Percentiles rank a stretch among this genome's conserved stretches.
Conservation (phyloP, 2,329 filamentous ascomycete genomes). For the Diaporthe velutina region DNA sequence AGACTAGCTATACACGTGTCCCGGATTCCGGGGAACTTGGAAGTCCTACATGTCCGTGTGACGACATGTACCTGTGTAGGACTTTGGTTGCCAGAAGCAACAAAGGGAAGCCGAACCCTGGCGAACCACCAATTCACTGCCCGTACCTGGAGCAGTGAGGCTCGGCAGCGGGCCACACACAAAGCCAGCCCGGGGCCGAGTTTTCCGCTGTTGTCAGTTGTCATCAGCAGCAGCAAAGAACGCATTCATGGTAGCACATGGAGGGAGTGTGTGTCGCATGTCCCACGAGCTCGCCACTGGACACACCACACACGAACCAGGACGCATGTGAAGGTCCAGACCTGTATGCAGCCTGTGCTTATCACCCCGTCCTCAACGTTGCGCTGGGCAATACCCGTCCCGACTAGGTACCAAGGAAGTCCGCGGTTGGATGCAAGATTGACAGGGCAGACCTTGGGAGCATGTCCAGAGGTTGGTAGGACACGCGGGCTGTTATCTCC, state of each 20-base stretch:
- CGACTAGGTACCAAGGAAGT: slow-evolving; percentile 15
- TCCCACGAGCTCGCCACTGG: slow-evolving; percentile 9
- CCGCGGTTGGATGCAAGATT: not conserved
- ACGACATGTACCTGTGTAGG: slow-evolving; percentile 24
- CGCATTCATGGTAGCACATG: slow-evolving; percentile 1
- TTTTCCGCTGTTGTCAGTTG: not conserved
- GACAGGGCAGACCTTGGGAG: slow-evolving; percentile 20
- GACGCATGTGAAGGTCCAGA: slow-evolving; percentile 31
- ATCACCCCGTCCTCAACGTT: slow-evolving; percentile 23
- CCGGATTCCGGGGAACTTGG: slow-evolving; percentile 16
- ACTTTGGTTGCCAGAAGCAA: slow-evolving; percentile 32
- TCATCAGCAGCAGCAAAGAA: slow-evolving; percentile 13
- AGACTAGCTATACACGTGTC: slow-evolving; percentile 28
- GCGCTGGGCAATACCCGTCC: slow-evolving; percentile 17
- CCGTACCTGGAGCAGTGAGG: slow-evolving; percentile 5
- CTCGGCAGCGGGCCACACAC: slow-evolving; percentile 24
- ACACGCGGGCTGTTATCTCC: slow-evolving; percentile 24
- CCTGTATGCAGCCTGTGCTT: slow-evolving; percentile 25
- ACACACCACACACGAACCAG: not conserved
- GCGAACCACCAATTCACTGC: not conserved
- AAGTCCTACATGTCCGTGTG: slow-evolving; percentile 29
- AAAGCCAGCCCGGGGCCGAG: slow-evolving; percentile 11
- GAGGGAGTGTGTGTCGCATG: slow-evolving; percentile 1
- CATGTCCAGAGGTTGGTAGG: not conserved
- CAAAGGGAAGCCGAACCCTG: slow-evolving; percentile 19